These are phyloP conservation scores for Irpex lacteus DNA, from an alignment of 1,284 basidiomycete genomes.

Conservation along the genomic window DNA sequence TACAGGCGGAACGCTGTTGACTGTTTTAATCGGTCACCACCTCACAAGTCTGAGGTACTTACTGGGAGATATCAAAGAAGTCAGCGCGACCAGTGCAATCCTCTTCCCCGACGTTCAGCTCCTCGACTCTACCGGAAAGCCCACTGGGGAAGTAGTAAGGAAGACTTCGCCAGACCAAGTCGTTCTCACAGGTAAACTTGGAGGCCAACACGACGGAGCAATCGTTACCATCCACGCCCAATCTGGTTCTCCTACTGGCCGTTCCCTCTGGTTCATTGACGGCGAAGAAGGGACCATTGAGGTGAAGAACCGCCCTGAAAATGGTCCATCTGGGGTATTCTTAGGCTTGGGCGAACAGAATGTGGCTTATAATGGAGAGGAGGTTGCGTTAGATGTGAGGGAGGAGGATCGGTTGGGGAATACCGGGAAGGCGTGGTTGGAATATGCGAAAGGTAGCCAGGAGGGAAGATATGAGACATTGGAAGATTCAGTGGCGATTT, in stretches of 20 bases:
- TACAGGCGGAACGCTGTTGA: constrained; percentile 24
- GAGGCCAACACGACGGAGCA: constrained; percentile 3
- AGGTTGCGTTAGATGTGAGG: constrained; percentile 1
- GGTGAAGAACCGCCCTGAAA: constrained; percentile 8
- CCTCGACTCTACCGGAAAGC: constrained; percentile 21
- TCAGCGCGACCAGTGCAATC: constrained; percentile 23
- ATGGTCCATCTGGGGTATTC: not conserved
- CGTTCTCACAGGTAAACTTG: constrained; percentile 25
- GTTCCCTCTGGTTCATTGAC: constrained; percentile 32
- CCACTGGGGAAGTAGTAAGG: constrained; percentile 20
- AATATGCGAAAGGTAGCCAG: constrained; percentile 34
- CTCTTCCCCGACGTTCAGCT: constrained; percentile 25
- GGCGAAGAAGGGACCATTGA: constrained; percentile 33
- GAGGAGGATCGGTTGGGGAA: constrained; percentile 10
- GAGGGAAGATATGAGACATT: constrained; percentile 27
- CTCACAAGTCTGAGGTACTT: constrained; percentile 25
- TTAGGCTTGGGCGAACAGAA: not conserved
- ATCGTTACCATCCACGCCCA: constrained; percentile 11
- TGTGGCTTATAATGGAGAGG: constrained; percentile 7
- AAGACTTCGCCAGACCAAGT: constrained; percentile 25
- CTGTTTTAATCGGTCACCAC: constrained; percentile 28
- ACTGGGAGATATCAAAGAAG: constrained; percentile 29
- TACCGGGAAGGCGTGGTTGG: constrained; percentile 26
- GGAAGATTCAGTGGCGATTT: constrained; percentile 27
- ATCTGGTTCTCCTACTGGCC: constrained; percentile 9